Evolutionary conservation across 2,329 filamentous ascomycete genomes (phyloP), one percentile per base, ranked within the genome.

Genomic region (Neospermospora avenae): DNA sequence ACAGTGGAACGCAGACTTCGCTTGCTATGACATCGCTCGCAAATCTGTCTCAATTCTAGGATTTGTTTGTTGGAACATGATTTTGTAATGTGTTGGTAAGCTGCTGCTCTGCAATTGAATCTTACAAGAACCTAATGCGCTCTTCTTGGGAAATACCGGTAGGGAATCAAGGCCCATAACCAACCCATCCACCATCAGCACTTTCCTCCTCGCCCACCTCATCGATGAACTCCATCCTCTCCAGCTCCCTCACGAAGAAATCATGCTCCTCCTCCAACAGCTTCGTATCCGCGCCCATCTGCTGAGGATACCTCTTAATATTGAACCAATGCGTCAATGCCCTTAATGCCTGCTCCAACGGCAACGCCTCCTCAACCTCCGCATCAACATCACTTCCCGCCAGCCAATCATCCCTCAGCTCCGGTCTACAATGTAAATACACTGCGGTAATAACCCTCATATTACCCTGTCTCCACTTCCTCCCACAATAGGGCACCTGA

Each of bases 371-470:
- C 71, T 98, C 95, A 1, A 98, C 92, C 67, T 96, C 93, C 0
- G 89, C 90, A 69, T 99, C 95, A 1, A 98, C 87, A 72, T 97
- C 93, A 62, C 88, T 89, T 4, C 93, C 93, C 0, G 90, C 87
- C 0, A 98, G 81, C 93, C 95, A 98, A 76, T 97, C 95, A 71
- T 99, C 95, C 31, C 93, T 84, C 48, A 99, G 81, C 74, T 98
- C 93, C 0, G 93, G 93, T 7, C 92, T 84, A 71, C 93, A 96
- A 76, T 96, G 91, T 52, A 99, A 80, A 74, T 97, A 99, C 1
- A 99, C 91, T 3, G 93, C 92, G 0, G 95, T 99, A 72, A 99
- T 99, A 71, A 98, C 93, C 58, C 93, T 90, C 95, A 99, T 99
- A 75, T 99, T 98, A 68, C 87, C 87, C 77, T 98, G 95, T 14